Evolutionary conservation across 2,329 filamentous ascomycete genomes (phyloP).

Genomic region (Penicillium polonicum): DNA sequence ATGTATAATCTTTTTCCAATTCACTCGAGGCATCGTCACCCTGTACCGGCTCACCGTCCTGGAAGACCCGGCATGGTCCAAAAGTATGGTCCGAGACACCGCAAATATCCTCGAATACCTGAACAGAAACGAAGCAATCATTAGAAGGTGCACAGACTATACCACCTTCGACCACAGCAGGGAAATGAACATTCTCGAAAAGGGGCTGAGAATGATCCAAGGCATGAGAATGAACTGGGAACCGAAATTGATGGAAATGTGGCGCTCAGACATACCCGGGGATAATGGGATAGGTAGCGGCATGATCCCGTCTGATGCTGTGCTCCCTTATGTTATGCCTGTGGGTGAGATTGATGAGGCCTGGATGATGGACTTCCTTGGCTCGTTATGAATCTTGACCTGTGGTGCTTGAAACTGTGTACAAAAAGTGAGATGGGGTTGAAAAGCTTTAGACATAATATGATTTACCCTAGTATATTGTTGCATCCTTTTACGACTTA

Average conservation of each 20-base stretch:
- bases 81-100: constrained; percentile 24
- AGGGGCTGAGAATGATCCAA: constrained; percentile 18
- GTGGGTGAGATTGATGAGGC: constrained; percentile 21
- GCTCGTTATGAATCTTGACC: constrained; percentile 13
- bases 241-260: constrained; percentile 22
- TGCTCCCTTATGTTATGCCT: constrained; percentile 13
- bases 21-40: constrained; percentile 20
- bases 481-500: constrained; percentile 36
- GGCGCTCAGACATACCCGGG: constrained; percentile 14
- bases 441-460: background rate
- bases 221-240: constrained; percentile 23
- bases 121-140: constrained; percentile 14
- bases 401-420: background rate
- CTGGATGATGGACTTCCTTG: constrained; percentile 27
- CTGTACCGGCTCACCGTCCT: constrained; percentile 26
- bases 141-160: constrained; percentile 14
- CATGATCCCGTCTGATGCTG: constrained; percentile 6
- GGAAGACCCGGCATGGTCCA: constrained; percentile 31
- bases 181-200: constrained; percentile 20
- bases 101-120: constrained; percentile 26
- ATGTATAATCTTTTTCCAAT: constrained; percentile 27
- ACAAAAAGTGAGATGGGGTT: background rate
- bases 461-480: background rate
- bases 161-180: background rate
- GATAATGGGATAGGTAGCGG: constrained; percentile 1